Conservation (phyloP, 345 rosid genomes). For the Murraya koenigii region DNA sequence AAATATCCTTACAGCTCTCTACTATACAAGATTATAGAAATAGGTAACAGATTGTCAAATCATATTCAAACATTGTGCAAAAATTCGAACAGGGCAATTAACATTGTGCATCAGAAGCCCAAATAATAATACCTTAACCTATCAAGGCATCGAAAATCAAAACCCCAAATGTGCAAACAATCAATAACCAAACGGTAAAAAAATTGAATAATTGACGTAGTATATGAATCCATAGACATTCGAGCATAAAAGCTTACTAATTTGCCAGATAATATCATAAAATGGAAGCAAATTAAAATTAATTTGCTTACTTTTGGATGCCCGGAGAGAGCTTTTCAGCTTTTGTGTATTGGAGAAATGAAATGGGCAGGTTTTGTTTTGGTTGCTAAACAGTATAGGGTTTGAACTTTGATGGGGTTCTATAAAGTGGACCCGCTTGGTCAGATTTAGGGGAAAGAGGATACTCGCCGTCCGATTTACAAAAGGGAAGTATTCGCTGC, state of each 20-base stretch:
- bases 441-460: not conserved
- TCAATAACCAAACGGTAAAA: not conserved
- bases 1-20: not conserved
- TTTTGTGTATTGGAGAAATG: not conserved
- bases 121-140: not conserved
- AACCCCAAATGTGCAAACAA: not conserved
- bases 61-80: too few relatives aligned
- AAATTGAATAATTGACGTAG: not conserved
- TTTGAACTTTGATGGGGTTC: not conserved
- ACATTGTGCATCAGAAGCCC: not conserved
- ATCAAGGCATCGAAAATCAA: not conserved
- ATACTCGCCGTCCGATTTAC: not conserved
- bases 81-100: not conserved
- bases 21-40: not conserved
- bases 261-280: not conserved
- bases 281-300: not conserved
- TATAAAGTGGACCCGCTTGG: not conserved
- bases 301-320: constrained; percentile 3
- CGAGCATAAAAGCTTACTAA: not conserved
- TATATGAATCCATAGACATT: not conserved
- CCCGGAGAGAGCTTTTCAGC: not conserved
- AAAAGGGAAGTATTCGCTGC: not conserved
- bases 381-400: not conserved
- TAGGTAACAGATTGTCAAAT: not conserved
- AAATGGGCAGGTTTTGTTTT: not conserved